Conservation (phyloP, 176 grass and related monocot genomes). For the Cenchrus americanus region DNA sequence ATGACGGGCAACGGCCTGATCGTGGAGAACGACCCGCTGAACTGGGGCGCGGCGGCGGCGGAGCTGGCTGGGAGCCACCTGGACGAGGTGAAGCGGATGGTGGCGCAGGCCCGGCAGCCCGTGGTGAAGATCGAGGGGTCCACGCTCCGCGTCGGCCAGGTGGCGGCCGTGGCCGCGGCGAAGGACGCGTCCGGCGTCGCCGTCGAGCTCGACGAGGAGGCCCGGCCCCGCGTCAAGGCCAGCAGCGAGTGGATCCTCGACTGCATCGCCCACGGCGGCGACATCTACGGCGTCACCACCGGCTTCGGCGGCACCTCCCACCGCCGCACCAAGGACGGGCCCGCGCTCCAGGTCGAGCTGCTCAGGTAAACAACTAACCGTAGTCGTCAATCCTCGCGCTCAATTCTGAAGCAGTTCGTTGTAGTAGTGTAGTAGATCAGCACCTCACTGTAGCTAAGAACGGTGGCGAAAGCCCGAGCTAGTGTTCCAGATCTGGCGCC, state of each 20-base stretch:
- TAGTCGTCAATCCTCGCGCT: neutral
- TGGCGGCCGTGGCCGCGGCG: slow-evolving; percentile 67
- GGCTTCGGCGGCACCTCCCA: slow-evolving; percentile 96
- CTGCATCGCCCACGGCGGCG: slow-evolving; percentile 76
- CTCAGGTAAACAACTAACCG: slow-evolving; percentile 63
- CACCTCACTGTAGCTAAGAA: neutral
- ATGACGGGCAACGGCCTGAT: slow-evolving; percentile 58
- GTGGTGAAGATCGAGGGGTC: slow-evolving; percentile 78
- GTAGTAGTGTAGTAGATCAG: neutral
- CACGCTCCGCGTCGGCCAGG: slow-evolving; percentile 76
- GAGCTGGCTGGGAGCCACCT: slow-evolving; percentile 76
- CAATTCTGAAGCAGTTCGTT: too few relatives aligned
- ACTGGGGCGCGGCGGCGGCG: slow-evolving; percentile 76
- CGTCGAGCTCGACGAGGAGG: slow-evolving; percentile 78
- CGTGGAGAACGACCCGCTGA: slow-evolving; percentile 57
- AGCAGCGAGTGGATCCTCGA: slow-evolving; percentile 88
- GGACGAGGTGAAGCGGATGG: slow-evolving; percentile 91
- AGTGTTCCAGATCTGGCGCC: neutral
- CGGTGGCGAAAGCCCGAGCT: too few relatives aligned
- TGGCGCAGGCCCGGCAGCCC: slow-evolving; percentile 60
- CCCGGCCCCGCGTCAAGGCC: slow-evolving; percentile 76
- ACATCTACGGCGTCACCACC: slow-evolving; percentile 97
- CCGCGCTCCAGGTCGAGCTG: slow-evolving; percentile 82
- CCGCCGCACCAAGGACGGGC: slow-evolving; percentile 88
- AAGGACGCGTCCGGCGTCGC: slow-evolving; percentile 49